Base-by-base conservation (phyloP, 306 rosid species). In the Casuarina equisetifolia region DNA sequence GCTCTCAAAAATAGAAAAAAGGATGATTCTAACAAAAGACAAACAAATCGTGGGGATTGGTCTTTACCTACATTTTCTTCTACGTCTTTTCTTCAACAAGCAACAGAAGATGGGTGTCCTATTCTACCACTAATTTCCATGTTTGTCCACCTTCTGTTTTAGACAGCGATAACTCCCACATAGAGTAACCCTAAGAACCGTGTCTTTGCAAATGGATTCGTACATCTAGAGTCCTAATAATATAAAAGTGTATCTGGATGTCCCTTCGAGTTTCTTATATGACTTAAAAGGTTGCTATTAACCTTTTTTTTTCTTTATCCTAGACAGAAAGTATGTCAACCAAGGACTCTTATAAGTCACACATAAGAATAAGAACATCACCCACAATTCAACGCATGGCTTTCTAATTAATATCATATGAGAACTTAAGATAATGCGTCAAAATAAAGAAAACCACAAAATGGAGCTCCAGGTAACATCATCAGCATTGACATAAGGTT, bases 181-280 rank as follows among this genome's bases (percentile, higher is more conserved):
- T 74, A 70, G 69, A 77, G 82, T 84, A 83, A 79, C 81, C 48
- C 69, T 7, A 58, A 80, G 86, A 87, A 90, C 88, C 92, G 79
- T 81, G 88, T 90, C 91, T 84, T 69, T 82, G 36, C 74, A 8
- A 69, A n/a, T 17, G 36, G 82, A 82, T 76, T 78, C 74, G 40
- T 52, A 83, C 76, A 12, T 75, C 79, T 76, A 81, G 25, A 59
- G 32, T 64, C 80, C 55, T 66, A 38, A 35, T 76, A 43, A 42
- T 80, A 74, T 74, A 1, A 50, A 63, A 55, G 16, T 2, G 36
- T 72, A 53, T 73, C 52, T 75, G 35, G 81, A 79, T 62, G 85
- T 80, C 85, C 83, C 70, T 66, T n/a, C 3, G 38, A 51, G 9
- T 77, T 77, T 82, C 59, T 63, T 77, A 80, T 76, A 74, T 76